Conservation (phyloP, 257 asterid species). For the Solanum okadae region DNA sequence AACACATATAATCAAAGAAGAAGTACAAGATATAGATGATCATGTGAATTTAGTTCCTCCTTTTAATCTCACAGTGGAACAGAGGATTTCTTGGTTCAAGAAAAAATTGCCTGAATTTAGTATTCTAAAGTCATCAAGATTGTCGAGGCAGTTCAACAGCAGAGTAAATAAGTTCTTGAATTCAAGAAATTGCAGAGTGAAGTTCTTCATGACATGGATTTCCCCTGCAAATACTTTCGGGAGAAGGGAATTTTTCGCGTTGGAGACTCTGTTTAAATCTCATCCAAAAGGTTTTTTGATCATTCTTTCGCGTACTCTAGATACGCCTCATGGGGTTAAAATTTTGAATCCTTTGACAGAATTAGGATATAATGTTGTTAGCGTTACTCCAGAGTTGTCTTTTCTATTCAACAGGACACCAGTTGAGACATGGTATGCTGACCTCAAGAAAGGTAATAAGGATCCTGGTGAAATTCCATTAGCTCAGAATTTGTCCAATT, state of each 20-base stretch:
- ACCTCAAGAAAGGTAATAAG: constrained; percentile 35
- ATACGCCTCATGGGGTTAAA: constrained; percentile 25
- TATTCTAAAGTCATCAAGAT: neutral
- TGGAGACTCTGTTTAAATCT: constrained; percentile 50
- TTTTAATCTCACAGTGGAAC: neutral
- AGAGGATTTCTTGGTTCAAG: constrained; percentile 11
- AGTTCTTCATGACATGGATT: constrained; percentile 23
- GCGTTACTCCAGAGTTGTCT: constrained; percentile 32
- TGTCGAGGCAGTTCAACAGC: neutral
- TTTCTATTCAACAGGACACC: constrained; percentile 41
- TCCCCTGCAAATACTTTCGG: constrained; percentile 20
- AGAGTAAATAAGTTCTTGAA: neutral
- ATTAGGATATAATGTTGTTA: constrained; percentile 30
- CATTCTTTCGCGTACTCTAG: constrained; percentile 50
- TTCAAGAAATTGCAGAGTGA: neutral
- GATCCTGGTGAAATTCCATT: constrained; percentile 56
- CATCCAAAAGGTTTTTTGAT: constrained; percentile 36
- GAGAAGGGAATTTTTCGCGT: constrained; percentile 28
- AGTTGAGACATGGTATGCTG: constrained; percentile 38
- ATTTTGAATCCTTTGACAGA: constrained; percentile 34
- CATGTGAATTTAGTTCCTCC: neutral
- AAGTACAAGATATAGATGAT: constrained; percentile 3
- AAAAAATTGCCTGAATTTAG: neutral
- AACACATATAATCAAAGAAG: neutral
- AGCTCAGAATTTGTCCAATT: constrained; percentile 58